A percentile compares a stretch with the other conserved stretches of the same genome.
phyloP scores from a whole-genome alignment of 2,329 filamentous ascomycete genomes.

The Atkinsonella texensis region DNA sequence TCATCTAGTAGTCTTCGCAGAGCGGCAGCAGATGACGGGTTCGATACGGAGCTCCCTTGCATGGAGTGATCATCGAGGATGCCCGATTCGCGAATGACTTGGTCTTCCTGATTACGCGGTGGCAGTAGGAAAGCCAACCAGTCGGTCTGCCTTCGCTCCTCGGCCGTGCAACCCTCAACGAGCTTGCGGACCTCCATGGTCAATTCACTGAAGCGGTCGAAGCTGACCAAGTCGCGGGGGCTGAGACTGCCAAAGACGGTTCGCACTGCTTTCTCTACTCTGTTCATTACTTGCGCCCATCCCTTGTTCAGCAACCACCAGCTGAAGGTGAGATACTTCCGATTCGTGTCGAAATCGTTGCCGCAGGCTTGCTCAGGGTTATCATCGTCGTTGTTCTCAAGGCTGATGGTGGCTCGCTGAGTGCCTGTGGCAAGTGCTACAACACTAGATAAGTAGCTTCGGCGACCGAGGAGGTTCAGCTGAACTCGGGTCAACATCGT shows the following conservation, averaged over 20 bases:
- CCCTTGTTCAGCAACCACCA: conserved; percentile 96
- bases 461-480: conserved; percentile 87
- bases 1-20: conserved; percentile 85
- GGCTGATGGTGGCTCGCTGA: conserved; percentile 63
- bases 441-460: conserved; percentile 92
- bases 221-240: conserved; percentile 75
- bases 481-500: conserved; percentile 90
- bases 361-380: conserved; percentile 71
- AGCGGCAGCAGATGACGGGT: conserved; percentile 39
- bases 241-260: conserved; percentile 84
- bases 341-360: conserved; percentile 91
- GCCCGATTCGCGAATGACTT: conserved; percentile 76
- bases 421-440: conserved; percentile 75
- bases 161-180: conserved; percentile 54
- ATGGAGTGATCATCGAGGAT: conserved; percentile 45
- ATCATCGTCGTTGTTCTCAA: conserved; percentile 91
- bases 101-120: conserved; percentile 63
- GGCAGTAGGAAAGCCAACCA: conserved; percentile 85
- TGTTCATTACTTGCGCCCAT: conserved; percentile 70
- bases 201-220: conserved; percentile 68
- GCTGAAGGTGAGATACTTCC: conserved; percentile 88
- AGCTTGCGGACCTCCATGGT: conserved; percentile 73
- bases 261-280: conserved; percentile 74
- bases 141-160: conserved; percentile 33
- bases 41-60: conserved; percentile 21